Evolutionary conservation across 352 stramenopile genomes (phyloP).

Genomic region (Pythium grandisporangium): DNA sequence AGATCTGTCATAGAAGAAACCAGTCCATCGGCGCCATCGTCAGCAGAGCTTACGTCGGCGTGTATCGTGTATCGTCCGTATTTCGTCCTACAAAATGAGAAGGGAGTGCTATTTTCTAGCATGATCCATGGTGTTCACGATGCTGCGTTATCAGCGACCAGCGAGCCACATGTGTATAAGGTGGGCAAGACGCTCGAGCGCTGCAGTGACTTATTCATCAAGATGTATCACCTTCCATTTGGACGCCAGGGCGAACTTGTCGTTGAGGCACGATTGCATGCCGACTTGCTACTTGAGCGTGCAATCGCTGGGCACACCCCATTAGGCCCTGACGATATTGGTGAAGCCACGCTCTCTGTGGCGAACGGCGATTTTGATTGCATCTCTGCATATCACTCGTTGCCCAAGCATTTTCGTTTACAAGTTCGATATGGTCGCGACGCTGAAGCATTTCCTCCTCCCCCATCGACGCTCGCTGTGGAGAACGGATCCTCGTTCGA

Average conservation of each 20-base stretch:
- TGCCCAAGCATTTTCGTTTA: slow-evolving; percentile 60
- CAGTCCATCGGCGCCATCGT: too few relatives aligned
- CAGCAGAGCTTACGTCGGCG: not conserved
- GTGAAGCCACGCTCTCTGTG: slow-evolving; percentile 37
- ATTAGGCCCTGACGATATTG: slow-evolving; percentile 16
- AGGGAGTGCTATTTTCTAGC: slow-evolving; percentile 81
- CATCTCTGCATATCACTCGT: slow-evolving; percentile 54
- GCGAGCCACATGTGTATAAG: slow-evolving; percentile 56
- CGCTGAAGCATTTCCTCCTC: slow-evolving; percentile 33
- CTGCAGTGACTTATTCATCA: slow-evolving; percentile 63
- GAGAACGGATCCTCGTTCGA: too few relatives aligned
- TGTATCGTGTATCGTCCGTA: slow-evolving; percentile 53
- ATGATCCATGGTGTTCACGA: slow-evolving; percentile 75
- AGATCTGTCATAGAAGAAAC: too few relatives aligned
- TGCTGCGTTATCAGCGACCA: slow-evolving; percentile 36
- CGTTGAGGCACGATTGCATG: slow-evolving; percentile 64
- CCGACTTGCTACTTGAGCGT: slow-evolving; percentile 64
- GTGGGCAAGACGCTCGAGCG: slow-evolving; percentile 50
- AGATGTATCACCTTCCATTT: slow-evolving; percentile 87
- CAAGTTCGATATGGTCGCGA: slow-evolving; percentile 44
- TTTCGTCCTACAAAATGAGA: slow-evolving; percentile 83
- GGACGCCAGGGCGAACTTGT: slow-evolving; percentile 75
- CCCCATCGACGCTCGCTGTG: slow-evolving; percentile 9
- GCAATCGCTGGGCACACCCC: slow-evolving; percentile 16
- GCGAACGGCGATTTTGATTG: slow-evolving; percentile 77